These are phyloP conservation scores for Apiospora pterosperma DNA, from an alignment of 2,329 filamentous ascomycete genomes.

Conservation along the genomic window DNA sequence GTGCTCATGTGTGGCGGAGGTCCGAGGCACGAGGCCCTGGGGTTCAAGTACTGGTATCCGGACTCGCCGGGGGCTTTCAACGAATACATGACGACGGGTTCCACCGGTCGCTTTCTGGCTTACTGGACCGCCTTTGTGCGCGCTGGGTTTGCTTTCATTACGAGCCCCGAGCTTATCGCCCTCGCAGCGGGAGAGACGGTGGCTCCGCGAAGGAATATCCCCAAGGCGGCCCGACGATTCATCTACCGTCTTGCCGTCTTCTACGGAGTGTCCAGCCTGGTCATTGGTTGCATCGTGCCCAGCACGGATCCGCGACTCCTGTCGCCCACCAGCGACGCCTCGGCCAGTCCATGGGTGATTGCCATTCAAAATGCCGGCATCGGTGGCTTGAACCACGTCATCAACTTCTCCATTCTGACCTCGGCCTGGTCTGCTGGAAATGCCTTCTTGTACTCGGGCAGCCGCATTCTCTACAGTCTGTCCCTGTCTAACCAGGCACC, in stretches of 20 bases:
- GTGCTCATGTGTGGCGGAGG: slow-evolving; percentile 56
- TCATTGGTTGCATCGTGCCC: slow-evolving; percentile 60
- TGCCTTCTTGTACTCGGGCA: slow-evolving; percentile 63
- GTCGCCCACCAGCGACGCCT: slow-evolving; percentile 53
- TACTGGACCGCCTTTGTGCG: slow-evolving; percentile 55
- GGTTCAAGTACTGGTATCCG: slow-evolving; percentile 44
- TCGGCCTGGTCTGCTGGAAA: slow-evolving; percentile 63
- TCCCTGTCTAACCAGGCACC: slow-evolving; percentile 66
- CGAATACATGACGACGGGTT: slow-evolving; percentile 42
- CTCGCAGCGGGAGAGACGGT: slow-evolving; percentile 64
- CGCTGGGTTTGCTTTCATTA: slow-evolving; percentile 61
- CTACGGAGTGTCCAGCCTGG: slow-evolving; percentile 59
- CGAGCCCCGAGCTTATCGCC: slow-evolving; percentile 59
- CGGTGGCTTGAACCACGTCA: slow-evolving; percentile 58
- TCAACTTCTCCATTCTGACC: slow-evolving; percentile 66
- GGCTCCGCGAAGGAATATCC: slow-evolving; percentile 62
- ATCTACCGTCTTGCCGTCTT: slow-evolving; percentile 61
- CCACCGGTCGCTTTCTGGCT: slow-evolving; percentile 52
- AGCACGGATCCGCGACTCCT: slow-evolving; percentile 63
- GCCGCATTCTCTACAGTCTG: slow-evolving; percentile 67
- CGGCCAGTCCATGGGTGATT: slow-evolving; percentile 61
- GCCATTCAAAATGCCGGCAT: slow-evolving; percentile 67
- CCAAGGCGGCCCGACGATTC: slow-evolving; percentile 60
- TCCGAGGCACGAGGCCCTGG: slow-evolving; percentile 45
- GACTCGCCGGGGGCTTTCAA: slow-evolving; percentile 41